phyloP scores from a whole-genome alignment of 805 yeast species.

The Metschnikowia hibisci region DNA sequence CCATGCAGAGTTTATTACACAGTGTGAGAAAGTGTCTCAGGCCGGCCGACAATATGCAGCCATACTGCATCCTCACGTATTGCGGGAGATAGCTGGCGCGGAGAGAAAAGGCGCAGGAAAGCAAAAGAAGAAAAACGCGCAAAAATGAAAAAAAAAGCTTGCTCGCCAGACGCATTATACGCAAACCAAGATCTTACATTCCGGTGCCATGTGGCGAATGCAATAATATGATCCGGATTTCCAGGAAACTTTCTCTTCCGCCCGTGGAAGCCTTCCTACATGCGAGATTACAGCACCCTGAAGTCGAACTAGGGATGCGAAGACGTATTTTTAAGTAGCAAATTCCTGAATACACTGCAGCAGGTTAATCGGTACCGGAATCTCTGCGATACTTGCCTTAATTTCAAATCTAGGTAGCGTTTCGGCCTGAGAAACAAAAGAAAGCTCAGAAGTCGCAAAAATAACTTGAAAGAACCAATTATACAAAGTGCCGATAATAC shows the following conservation, averaged over 20 bases:
- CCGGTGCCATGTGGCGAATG: not conserved
- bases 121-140: conserved; percentile 1
- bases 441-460: too few relatives aligned
- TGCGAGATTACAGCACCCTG: too few relatives aligned
- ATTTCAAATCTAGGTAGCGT: too few relatives aligned
- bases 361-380: too few relatives aligned
- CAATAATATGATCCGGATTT: not conserved
- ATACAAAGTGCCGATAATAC: too few relatives aligned
- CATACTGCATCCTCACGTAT: conserved; percentile 1
- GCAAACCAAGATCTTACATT: not conserved
- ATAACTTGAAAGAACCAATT: too few relatives aligned
- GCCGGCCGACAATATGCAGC: not conserved
- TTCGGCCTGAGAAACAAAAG: too few relatives aligned
- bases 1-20: not conserved
- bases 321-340: too few relatives aligned
- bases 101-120: not conserved
- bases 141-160: not conserved
- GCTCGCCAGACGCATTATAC: not conserved
- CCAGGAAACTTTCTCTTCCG: not conserved
- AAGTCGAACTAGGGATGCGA: too few relatives aligned
- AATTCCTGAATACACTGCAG: too few relatives aligned
- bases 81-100: not conserved
- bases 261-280: not conserved
- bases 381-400: too few relatives aligned
- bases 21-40: conserved; percentile 4